Evolutionary conservation across 208 protist genomes (phyloP), one percentile per base, ranked within the genome.

Genomic region (Porcisia hertigi): DNA sequence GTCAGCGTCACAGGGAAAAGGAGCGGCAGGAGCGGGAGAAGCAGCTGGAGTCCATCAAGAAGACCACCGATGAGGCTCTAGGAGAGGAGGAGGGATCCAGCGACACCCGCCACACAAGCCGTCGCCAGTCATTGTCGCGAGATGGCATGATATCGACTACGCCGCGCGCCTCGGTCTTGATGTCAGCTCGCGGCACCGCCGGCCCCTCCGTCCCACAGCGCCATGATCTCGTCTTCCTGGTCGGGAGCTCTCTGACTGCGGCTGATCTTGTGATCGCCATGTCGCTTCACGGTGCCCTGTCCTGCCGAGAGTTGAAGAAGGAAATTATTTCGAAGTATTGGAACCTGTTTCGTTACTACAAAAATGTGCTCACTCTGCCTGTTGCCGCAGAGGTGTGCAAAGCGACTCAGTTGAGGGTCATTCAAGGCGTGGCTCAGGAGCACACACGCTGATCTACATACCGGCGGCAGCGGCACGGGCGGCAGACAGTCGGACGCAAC

Each of bases 161-260:
- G 0, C 81, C 76, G 3, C 80, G 77, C 23, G 63, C 81, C 20
- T 81, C 85, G 16, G 65, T 77, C n/a, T 72, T 82, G n/a, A 77
- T 78, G 78, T 82, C 83, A 0, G 74, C 79, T 20, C 76, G 76
- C 9, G 72, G 79, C 60, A 66, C 36, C 52, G 62, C 63, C 25
- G 76, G 73, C 43, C 43, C 69, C 53, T 60, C 70, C 43, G 30
- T 30, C 47, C 54, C 77, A 20, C 74, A 85, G 73, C 74, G 88
- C 69, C 63, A 88, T 67, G 77, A 85, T 75, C 79, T 89, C 7
- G 34, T 82, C 41, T 94, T 94, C 77, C 79, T 94, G 23, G 90
- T 94, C 1, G 86, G 88, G 0, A 85, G 92, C 71, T 92, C 87
- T 6, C 85, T 94, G 73, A 94, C 90, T 9, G 90, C 90, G 3